phyloP scores from a whole-genome alignment of 2,329 filamentous ascomycete genomes.

The Lachnellula hyalina region DNA sequence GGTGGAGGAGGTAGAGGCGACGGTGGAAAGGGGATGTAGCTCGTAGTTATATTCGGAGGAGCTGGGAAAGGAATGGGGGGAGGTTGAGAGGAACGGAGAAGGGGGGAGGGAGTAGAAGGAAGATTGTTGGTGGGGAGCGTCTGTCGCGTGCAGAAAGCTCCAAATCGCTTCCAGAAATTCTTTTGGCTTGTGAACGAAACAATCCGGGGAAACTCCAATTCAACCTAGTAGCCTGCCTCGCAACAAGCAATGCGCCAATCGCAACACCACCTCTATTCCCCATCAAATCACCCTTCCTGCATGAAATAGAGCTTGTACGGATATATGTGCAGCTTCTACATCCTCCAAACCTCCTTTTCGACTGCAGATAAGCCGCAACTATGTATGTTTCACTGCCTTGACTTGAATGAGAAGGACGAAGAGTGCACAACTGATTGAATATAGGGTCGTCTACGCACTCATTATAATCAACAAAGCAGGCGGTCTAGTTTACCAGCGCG shows the following conservation, averaged over 20 bases:
- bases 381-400: conserved; percentile 11
- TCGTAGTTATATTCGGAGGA: not conserved
- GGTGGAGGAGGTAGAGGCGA: not conserved
- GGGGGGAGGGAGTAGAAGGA: not conserved
- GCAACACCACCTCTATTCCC: not conserved
- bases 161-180: conserved; percentile 1
- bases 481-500: conserved; percentile 91
- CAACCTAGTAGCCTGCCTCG: conserved; percentile 5
- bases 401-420: not conserved
- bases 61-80: not conserved
- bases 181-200: conserved; percentile 2
- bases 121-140: conserved; percentile 1
- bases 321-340: not conserved
- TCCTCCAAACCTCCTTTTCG: not conserved
- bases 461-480: conserved; percentile 99
- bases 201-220: conserved; percentile 18
- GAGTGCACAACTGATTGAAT: not conserved
- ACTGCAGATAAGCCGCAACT: not conserved
- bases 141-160: conserved; percentile 16
- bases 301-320: not conserved
- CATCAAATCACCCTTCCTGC: not conserved
- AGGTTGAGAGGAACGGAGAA: not conserved
- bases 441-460: conserved; percentile 88
- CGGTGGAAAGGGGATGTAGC: not conserved
- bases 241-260: conserved; percentile 7